Base-by-base conservation (phyloP, 2,329 filamentous ascomycete species). In the Teratosphaeria gauchensis region DNA sequence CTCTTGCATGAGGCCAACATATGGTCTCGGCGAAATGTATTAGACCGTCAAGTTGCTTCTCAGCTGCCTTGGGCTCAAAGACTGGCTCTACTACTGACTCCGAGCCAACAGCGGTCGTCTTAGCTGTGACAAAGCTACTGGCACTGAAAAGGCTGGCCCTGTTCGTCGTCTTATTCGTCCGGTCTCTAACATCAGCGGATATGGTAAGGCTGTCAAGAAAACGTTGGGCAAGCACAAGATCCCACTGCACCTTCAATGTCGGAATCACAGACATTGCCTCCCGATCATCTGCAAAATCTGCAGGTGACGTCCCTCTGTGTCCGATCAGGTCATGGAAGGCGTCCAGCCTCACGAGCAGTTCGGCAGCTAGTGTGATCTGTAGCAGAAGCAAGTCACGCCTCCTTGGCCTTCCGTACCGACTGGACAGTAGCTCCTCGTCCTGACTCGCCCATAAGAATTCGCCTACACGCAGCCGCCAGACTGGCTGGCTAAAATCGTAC, bases 351-450 rank as follows among this genome's bases (percentile, higher is more conserved):
- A 83, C 67, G 9, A 83, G 71, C 3, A 84, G 70, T 65, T 84
- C 82, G 7, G 78, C 79, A 1, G 81, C 74, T 8, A 84, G 70
- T 9, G 79, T 73, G 55, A 84, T 73, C 62, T 84, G 82, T 1
- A 84, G 69, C 4, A 84, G 67, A 19, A 83, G 64, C 67, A 82
- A 77, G 56, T 82, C 80, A 54, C 80, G 74, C 61, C 82, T 78
- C 38, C 69, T 65, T 19, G 63, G 55, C 63, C 72, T 70, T 8
- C 63, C 62, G 4, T 66, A 61, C 7, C 66, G 56, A 28, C 69
- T 66, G 42, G n/a, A n/a, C n/a, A 11, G 42, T n/a, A 19, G n/a
- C 16, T 11, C 19, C 16, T 28, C 52, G 19, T 53, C 19, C 14
- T 31, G 12, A 11, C 9, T 21, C 48, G 76, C 72, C 75, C 75